Base-by-base conservation (phyloP, 148 eudicot genomes). In the Silene uniflora region DNA sequence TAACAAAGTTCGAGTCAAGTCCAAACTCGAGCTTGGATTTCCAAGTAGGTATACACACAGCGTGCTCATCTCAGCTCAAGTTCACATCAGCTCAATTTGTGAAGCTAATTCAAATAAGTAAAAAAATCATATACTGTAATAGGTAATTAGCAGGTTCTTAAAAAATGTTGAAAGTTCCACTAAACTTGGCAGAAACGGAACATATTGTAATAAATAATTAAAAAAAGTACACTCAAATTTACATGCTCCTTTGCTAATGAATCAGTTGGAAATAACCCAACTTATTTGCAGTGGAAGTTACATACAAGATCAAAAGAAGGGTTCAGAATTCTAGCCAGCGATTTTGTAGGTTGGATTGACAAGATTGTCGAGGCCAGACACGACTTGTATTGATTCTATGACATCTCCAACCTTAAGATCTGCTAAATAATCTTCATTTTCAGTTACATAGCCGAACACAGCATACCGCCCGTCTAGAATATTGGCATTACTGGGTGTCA, bases 361-460 rank as follows among this genome's bases (percentile, higher is more conserved):
- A 71, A 95, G 96, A 85, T 95, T 95, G 55, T 90, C 97, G 47
- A 88, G 81, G 69, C 99, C 97, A 39, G 97, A 84, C 29, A 95
- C 94, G 25, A 92, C 96, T 82, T 92, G 91, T 8, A 89, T 74
- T 7, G 97, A 92, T 73, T 95, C 96, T 68, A 95, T 95, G 54
- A 92, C 91, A 84, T 95, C 99, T 55, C 96, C 99, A 70, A 95
- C 99, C 82, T 95, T 92, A 56, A 95, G 85, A 78, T 95, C 99
- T 19, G 99, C 99, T 81, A 95, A 85, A 66, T 66, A 77, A 75
- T 90, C 97, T 80, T 95, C 90, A 75, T 92, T 95, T 75, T 92
- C 86, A 2, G 97, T 95, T 44, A 95, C 90, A 58, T 92, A 95
- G 67, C 97, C 99, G 66, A 95, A 92, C 66, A 95, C 99, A 7